phyloP scores from a whole-genome alignment of 352 stramenopile genomes.

The Globisporangium uncinulatum region DNA sequence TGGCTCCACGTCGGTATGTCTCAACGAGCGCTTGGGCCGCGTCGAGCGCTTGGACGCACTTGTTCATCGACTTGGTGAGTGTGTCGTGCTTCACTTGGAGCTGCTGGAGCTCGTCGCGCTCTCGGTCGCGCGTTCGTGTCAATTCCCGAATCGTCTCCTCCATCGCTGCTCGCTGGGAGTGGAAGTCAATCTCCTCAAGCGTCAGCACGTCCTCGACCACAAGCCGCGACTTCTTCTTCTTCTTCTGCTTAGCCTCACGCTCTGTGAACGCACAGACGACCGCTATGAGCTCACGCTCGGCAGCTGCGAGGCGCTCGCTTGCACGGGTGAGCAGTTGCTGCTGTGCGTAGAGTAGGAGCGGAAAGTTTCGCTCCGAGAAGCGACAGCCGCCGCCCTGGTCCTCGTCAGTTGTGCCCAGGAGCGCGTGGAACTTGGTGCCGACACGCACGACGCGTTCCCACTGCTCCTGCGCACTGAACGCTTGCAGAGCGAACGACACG shows the following conservation, averaged over 20 bases:
- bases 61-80: constrained; percentile 47
- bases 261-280: constrained; percentile 53
- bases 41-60: constrained; percentile 53
- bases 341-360: constrained; percentile 56
- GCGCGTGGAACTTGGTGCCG: constrained; percentile 42
- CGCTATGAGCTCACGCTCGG: constrained; percentile 21
- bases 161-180: constrained; percentile 27
- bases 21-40: constrained; percentile 38
- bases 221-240: constrained; percentile 79
- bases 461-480: constrained; percentile 22
- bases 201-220: constrained; percentile 66
- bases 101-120: constrained; percentile 21
- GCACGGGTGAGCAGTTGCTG: constrained; percentile 44
- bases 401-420: constrained; percentile 18
- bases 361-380: constrained; percentile 59
- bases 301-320: constrained; percentile 19
- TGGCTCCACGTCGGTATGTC: constrained; percentile 25
- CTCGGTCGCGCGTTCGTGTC: constrained; percentile 12
- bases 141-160: constrained; percentile 31
- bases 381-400: constrained; percentile 19
- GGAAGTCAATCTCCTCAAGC: constrained; percentile 58
- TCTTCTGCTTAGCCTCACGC: constrained; percentile 55
- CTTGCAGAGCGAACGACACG: constrained; percentile 31
- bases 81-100: constrained; percentile 20
- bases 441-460: constrained; percentile 59